A percentile compares a stretch with the other conserved stretches of the same genome.
Evolutionary conservation across 805 yeast species (phyloP).

Genomic region (Nakazawaea molendinolei): DNA sequence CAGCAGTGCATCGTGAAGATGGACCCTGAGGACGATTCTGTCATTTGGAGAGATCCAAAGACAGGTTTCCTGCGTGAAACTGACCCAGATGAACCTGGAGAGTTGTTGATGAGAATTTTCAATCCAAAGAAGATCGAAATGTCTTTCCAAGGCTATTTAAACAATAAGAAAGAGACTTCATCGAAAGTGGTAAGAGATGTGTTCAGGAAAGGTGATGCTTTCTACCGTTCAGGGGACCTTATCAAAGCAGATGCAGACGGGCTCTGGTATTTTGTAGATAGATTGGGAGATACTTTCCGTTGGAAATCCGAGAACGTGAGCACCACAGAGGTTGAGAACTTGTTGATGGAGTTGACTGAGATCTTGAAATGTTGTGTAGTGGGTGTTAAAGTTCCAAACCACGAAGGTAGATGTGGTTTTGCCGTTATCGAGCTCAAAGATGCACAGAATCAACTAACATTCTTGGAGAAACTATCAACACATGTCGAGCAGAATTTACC

Average conservation of each 20-base stretch:
- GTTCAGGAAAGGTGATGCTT: constrained; percentile 81
- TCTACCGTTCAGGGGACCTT: constrained; percentile 85
- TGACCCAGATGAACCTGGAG: constrained; percentile 68
- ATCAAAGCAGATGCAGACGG: constrained; percentile 63
- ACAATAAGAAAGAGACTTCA: constrained; percentile 71
- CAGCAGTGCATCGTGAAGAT: constrained; percentile 62
- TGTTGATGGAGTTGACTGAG: constrained; percentile 38
- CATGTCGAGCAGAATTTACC: constrained; percentile 48
- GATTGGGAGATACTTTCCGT: constrained; percentile 91
- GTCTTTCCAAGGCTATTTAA: constrained; percentile 85
- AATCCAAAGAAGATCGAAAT: constrained; percentile 56
- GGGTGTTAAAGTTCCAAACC: constrained; percentile 76
- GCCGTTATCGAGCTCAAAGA: constrained; percentile 61
- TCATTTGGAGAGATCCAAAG: constrained; percentile 60
- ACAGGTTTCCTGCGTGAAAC: constrained; percentile 58
- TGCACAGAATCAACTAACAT: constrained; percentile 15
- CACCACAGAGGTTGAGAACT: constrained; percentile 88
- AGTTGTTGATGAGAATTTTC: constrained; percentile 70
- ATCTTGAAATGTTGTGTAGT: constrained; percentile 76
- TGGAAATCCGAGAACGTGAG: constrained; percentile 97
- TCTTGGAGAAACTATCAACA: constrained; percentile 33
- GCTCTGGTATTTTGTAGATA: constrained; percentile 76
- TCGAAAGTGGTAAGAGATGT: constrained; percentile 71
- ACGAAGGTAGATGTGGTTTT: constrained; percentile 94
- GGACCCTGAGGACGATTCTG: constrained; percentile 74